Percentiles rank a stretch among this genome's conserved stretches.
Evolutionary conservation across 495 filamentous ascomycete species (phyloP).

Genomic region (Xylaria castorea): DNA sequence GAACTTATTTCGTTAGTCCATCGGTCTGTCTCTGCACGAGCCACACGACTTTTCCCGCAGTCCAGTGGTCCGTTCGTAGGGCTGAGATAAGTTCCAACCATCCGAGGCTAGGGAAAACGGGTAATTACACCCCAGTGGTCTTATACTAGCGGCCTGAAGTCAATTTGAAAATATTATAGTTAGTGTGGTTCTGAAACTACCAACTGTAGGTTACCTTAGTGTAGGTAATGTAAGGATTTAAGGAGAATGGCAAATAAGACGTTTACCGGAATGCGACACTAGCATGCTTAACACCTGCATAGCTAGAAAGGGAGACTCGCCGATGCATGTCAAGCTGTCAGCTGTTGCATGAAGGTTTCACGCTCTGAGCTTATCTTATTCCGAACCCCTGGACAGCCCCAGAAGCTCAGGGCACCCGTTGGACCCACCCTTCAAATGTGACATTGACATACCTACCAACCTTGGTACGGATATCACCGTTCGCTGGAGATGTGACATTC

Average conservation of each 20-base stretch:
- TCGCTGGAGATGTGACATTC: neutral
- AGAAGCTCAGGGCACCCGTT: constrained; percentile 10
- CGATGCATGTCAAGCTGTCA: constrained; percentile 15
- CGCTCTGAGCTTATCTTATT: neutral
- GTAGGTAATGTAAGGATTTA: no score
- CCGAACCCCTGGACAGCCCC: neutral
- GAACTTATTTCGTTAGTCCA: neutral
- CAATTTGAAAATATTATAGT: neutral
- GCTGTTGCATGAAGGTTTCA: constrained; percentile 19
- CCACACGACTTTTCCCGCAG: constrained; percentile 5
- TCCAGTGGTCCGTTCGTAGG: constrained; percentile 19
- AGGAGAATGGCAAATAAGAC: neutral
- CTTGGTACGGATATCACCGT: neutral
- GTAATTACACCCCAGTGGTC: neutral
- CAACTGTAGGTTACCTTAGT: neutral
- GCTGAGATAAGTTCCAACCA: constrained; percentile 19
- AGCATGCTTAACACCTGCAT: neutral
- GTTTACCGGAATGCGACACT: neutral
- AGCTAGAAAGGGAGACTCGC: neutral
- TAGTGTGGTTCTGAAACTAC: neutral
- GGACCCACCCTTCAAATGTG: neutral
- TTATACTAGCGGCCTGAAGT: neutral
- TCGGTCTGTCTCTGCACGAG: constrained; percentile 2
- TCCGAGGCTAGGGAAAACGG: neutral
- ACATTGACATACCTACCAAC: no score